These are phyloP conservation scores for Bassia scoparia DNA, from an alignment of 148 eudicot genomes.

Conservation along the genomic window DNA sequence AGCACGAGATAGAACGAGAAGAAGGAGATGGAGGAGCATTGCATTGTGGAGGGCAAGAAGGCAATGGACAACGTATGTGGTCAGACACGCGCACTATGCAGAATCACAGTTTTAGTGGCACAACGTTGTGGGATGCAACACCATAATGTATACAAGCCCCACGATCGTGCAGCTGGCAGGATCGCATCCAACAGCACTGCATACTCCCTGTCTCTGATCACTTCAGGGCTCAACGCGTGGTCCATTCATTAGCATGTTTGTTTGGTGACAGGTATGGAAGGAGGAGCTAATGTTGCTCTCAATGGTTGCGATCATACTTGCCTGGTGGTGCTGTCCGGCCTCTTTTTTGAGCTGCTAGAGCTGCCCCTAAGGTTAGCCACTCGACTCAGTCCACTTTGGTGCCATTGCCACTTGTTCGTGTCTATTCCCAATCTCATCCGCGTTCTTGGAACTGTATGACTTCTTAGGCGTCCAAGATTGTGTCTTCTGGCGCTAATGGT, in stretches of 20 bases:
- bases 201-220: slow-evolving; percentile 68
- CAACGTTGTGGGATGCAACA: slow-evolving; percentile 78
- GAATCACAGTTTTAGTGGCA: slow-evolving; percentile 71
- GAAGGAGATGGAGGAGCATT: slow-evolving; percentile 23
- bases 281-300: slow-evolving; percentile 73
- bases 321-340: slow-evolving; percentile 44
- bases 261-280: slow-evolving; percentile 79
- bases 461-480: slow-evolving; percentile 53
- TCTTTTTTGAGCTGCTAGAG: slow-evolving; percentile 53
- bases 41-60: slow-evolving; percentile 42
- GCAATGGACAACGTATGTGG: slow-evolving; percentile 49
- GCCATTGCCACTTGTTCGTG: slow-evolving; percentile 56
- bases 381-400: slow-evolving; percentile 57
- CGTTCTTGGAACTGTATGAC: slow-evolving; percentile 72
- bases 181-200: slow-evolving; percentile 78
- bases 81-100: slow-evolving; percentile 46
- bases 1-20: slow-evolving; percentile 40
- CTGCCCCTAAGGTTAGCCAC: slow-evolving; percentile 46
- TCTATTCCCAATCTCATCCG: slow-evolving; percentile 33
- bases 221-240: slow-evolving; percentile 80
- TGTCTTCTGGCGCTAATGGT: slow-evolving; percentile 56
- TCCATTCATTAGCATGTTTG: slow-evolving; percentile 67
- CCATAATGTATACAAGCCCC: slow-evolving; percentile 84
- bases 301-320: slow-evolving; percentile 70
- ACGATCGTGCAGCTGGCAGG: slow-evolving; percentile 85